Evolutionary conservation across 2,329 filamentous ascomycete species (phyloP), one percentile per base, ranked within the genome.

Genomic region (Epichloe sylvatica): DNA sequence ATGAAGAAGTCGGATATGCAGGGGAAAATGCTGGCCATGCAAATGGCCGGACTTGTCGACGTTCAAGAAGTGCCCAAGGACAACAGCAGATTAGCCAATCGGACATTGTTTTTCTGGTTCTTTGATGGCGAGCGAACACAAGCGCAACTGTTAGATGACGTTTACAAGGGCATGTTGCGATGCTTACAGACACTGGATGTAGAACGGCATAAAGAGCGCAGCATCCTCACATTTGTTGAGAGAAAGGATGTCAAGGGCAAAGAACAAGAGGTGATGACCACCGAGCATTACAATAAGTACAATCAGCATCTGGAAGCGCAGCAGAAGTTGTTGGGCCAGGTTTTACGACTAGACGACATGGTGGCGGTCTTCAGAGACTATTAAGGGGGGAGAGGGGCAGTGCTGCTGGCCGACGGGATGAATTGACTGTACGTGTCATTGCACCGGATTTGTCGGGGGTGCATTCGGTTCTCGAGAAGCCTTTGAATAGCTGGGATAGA

Each of bases 21-120:
- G 44, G 81, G 83, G 51, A 84, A 89, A 54, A 83, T 97, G 66
- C 83, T 86, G 13, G 80, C 83, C 53, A 86, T 98, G 76, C 86
- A 94, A 57, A 82, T 88, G 64, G 81, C 81, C 17, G 91, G 92
- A 2, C 83, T 92, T 53, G 80, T 95, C 12, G 88, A 97, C 56
- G 80, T 94, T 5, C 92, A 98, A 64, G 92, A 98, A 69, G 84
- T 98, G 0, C 92, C 92, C 0, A 86, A 86, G 56, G 91, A 97
- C 60, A 84, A 84, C 55, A 83, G 82, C 53, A 83, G 89, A 35
- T 78, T 85, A 58, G 86, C 90, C 0, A 86, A 83, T 54, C 81
- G 88, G 47, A 94, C 89, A 0, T 77, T 95, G 23, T 97, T 90
- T 64, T 78, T 97, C 50, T 96, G 90, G 83, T 95, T 81, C 71